Conservation (phyloP, 2,329 filamentous ascomycete genomes). For the Trichoderma citrinoviride region DNA sequence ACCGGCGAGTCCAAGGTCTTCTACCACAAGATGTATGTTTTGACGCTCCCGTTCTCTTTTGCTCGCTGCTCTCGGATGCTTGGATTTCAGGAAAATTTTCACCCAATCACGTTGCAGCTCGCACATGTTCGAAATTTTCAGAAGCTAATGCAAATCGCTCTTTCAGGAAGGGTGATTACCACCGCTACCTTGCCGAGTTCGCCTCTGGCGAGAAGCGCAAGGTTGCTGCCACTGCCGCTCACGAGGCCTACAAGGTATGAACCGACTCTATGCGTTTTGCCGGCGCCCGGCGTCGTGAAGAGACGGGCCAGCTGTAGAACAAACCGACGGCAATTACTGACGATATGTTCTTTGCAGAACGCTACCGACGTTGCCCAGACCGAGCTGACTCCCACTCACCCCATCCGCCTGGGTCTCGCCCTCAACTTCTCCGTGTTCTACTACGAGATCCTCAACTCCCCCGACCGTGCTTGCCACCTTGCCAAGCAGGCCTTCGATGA, state of each 20-base stretch:
- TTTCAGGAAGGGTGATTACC: constrained; percentile 91
- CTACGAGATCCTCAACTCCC: constrained; percentile 98
- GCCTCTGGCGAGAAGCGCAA: constrained; percentile 90
- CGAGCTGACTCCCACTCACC: constrained; percentile 94
- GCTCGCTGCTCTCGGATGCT: background rate
- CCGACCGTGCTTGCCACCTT: constrained; percentile 94
- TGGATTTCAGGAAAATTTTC: constrained; percentile 1
- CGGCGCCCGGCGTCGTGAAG: background rate
- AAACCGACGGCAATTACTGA: background rate
- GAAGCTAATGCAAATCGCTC: constrained; percentile 21
- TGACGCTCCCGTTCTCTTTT: background rate
- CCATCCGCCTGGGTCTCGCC: constrained; percentile 94
- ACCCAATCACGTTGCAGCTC: constrained; percentile 8
- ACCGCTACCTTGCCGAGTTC: constrained; percentile 93
- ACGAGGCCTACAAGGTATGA: constrained; percentile 93
- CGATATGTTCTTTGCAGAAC: constrained; percentile 62
- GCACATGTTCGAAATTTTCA: constrained; percentile 11
- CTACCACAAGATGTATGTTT: constrained; percentile 97
- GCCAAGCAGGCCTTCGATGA: constrained; percentile 99
- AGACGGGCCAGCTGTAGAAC: background rate
- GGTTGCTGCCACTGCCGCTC: constrained; percentile 78
- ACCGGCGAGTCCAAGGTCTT: constrained; percentile 99
- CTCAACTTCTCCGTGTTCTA: constrained; percentile 99
- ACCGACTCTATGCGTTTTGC: background rate
- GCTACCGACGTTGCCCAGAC: constrained; percentile 98